These are phyloP conservation scores for Heliocybe sulcata DNA, from an alignment of 1,284 basidiomycete species.

Conservation along the genomic window DNA sequence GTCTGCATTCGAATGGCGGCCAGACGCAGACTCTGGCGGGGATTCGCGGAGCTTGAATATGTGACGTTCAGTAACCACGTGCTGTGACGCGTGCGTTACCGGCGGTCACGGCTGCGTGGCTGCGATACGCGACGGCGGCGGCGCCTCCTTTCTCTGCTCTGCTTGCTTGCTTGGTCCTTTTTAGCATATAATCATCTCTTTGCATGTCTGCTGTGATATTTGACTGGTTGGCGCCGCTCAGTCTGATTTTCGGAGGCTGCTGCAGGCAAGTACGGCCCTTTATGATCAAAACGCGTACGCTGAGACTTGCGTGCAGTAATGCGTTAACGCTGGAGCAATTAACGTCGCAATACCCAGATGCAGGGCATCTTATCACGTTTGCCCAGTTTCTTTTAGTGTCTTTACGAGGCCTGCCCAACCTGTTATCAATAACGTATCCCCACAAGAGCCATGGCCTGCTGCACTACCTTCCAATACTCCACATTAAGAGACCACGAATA, in stretches of 20 bases:
- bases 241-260: slow-evolving; percentile 49
- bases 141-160: background rate
- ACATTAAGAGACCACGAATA: slow-evolving; percentile 56
- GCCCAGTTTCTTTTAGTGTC: slow-evolving; percentile 78
- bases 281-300: slow-evolving; percentile 11
- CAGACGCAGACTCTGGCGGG: background rate
- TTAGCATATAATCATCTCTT: background rate
- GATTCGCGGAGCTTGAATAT: background rate
- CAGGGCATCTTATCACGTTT: slow-evolving; percentile 80
- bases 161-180: background rate
- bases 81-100: background rate
- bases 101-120: background rate
- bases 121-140: background rate
- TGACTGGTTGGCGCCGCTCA: slow-evolving; percentile 38
- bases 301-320: slow-evolving; percentile 42
- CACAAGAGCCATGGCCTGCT: background rate
- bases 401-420: slow-evolving; percentile 55
- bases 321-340: slow-evolving; percentile 66
- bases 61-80: background rate
- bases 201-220: slow-evolving; percentile 7
- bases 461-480: slow-evolving; percentile 20
- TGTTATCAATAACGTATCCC: slow-evolving; percentile 26
- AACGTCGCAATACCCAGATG: slow-evolving; percentile 51
- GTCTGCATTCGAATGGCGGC: background rate
- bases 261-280: slow-evolving; percentile 38